Evolutionary conservation across 768 basidiomycete genomes (phyloP), one percentile per base, ranked within the genome.

Genomic region (Chalciporus sphaerocephalus): DNA sequence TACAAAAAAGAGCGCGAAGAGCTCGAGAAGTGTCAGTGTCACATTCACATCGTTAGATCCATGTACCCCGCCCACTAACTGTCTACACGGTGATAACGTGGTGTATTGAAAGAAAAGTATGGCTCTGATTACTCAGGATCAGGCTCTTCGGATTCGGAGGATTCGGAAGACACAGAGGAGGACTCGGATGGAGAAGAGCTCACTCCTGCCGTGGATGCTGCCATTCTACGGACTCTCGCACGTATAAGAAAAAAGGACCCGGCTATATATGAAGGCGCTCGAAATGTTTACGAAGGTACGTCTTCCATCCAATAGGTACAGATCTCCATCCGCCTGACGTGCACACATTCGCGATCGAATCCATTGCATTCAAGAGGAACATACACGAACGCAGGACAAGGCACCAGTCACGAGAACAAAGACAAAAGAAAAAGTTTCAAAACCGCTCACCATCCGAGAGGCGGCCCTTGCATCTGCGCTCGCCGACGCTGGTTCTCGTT

Each of bases 101-200:
- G 2, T 18, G 6, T 21, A 92, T 91, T 93, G 40, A 87, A 90
- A 68, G 87, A 86, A 43, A 90, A 92, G 67, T 91, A 93, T 62
- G 87, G 89, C 17, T 87, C 86, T 0, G 85, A 88, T 58, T 69
- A 68, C 30, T 81, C 83, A 27, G 48, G 13, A 4, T 47, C 54
- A 4, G 50, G 46, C 18, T 35, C 45, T n/a, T 51, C 52, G 1
- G 27, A 27, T 12, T 27, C 16, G 50, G 44, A 5, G 21, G 18
- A 0, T 2, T 87, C 84, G 0, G 87, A 91, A 60, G 77, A 78
- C 22, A 84, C 80, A 34, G 89, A 92, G 56, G 94, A 98, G 60
- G 94, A 98, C 61, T 89, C 93, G 59, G 88, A 95, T 46, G 96
- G 93, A 12, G 91, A 92, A 55, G 90, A 97, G 62, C 78, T 98